Percentiles rank a stretch among this genome's conserved stretches.
These are phyloP conservation scores for Sequoia sempervirens DNA, from an alignment of 75 land plant species.

Conservation along the genomic window DNA sequence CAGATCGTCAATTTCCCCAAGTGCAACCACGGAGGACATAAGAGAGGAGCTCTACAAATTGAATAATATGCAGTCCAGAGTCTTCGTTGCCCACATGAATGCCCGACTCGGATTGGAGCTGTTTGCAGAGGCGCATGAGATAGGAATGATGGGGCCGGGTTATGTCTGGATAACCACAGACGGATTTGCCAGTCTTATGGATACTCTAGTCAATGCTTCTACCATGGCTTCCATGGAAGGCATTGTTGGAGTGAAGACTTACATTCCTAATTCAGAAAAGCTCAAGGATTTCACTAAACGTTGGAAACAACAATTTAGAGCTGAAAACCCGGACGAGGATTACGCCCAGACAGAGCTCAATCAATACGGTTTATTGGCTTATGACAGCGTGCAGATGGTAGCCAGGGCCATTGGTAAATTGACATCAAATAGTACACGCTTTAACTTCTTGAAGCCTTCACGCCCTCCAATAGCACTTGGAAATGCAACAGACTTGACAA, in stretches of 20 bases:
- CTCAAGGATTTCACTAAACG: neutral
- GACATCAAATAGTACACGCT: neutral
- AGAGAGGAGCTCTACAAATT: neutral
- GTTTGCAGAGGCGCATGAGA: conserved; percentile 20
- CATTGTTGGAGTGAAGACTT: conserved; percentile 14
- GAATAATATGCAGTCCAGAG: conserved; percentile 10
- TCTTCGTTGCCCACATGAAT: conserved; percentile 26
- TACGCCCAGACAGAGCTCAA: conserved; percentile 9
- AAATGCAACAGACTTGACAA: too few species aligned
- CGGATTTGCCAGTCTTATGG: conserved; percentile 10
- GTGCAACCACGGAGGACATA: neutral
- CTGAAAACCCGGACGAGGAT: conserved; percentile 15
- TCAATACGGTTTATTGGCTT: conserved; percentile 31
- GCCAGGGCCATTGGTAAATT: conserved; percentile 8
- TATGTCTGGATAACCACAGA: conserved; percentile 42
- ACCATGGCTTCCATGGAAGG: conserved; percentile 25
- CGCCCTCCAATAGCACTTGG: neutral
- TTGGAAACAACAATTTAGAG: conserved; percentile 4
- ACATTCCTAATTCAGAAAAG: neutral
- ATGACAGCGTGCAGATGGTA: conserved; percentile 25
- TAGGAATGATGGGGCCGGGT: conserved; percentile 40
- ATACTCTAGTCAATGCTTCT: conserved; percentile 8
- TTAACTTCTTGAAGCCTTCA: neutral
- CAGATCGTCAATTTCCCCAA: neutral
- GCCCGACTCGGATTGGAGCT: conserved; percentile 10